Evolutionary conservation across 2,329 filamentous ascomycete species (phyloP).

Genomic region (Aureobasidium vineae): DNA sequence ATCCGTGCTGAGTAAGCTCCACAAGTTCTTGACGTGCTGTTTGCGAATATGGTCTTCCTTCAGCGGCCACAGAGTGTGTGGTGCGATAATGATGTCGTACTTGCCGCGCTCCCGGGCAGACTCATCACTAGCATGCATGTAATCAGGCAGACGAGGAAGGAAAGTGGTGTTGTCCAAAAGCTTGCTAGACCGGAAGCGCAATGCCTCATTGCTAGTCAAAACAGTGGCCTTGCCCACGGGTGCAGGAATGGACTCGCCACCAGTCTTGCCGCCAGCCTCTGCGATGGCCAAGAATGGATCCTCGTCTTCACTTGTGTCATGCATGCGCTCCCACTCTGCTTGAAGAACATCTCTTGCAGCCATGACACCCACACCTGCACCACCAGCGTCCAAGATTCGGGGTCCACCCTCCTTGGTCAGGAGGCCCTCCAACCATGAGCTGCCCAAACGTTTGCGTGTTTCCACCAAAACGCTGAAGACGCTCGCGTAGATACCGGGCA

Average conservation of each 20-base stretch:
- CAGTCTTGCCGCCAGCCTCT: conserved; percentile 38
- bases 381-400: conserved; percentile 70
- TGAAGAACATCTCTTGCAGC: conserved; percentile 76
- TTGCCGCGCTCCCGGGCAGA: conserved; percentile 52
- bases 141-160: conserved; percentile 85
- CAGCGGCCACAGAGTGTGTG: conserved; percentile 74
- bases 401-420: conserved; percentile 60
- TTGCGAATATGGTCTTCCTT: conserved; percentile 75
- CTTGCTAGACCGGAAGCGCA: conserved; percentile 71
- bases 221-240: conserved; percentile 75
- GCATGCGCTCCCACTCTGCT: conserved; percentile 76
- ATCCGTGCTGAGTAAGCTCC: conserved; percentile 77
- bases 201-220: conserved; percentile 68
- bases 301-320: conserved; percentile 36
- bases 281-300: conserved; percentile 33
- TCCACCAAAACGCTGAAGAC: conserved; percentile 68
- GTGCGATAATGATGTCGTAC: conserved; percentile 83
- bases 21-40: conserved; percentile 79
- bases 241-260: conserved; percentile 44
- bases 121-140: conserved; percentile 63
- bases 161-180: conserved; percentile 90
- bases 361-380: conserved; percentile 68
- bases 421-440: conserved; percentile 65
- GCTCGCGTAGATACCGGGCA: conserved; percentile 70
- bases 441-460: conserved; percentile 68